phyloP scores from a whole-genome alignment of 2,329 filamentous ascomycete species.

The Aureobasidium subglaciale region DNA sequence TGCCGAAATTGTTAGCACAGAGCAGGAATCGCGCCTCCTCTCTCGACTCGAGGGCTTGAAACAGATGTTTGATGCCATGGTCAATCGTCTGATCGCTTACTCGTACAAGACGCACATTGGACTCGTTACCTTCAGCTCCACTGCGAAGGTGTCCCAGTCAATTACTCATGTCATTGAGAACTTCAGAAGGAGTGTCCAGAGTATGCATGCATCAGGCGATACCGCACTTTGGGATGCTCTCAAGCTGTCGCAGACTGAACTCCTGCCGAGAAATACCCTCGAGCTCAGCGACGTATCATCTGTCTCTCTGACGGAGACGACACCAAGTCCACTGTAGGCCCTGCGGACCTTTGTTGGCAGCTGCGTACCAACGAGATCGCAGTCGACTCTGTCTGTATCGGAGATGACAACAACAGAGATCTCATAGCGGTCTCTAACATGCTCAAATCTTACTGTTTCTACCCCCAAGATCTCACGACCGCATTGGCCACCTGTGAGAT shows the following conservation, averaged over 20 bases:
- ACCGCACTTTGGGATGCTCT: constrained; percentile 34
- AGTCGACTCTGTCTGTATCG: constrained; percentile 32
- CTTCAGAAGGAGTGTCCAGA: constrained; percentile 29
- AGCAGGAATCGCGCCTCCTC: background rate
- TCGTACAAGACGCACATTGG: constrained; percentile 31
- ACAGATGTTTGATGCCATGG: constrained; percentile 32
- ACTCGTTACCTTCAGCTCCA: constrained; percentile 29
- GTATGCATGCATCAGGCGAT: constrained; percentile 26
- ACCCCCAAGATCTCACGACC: constrained; percentile 28
- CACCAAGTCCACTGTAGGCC: constrained; percentile 25
- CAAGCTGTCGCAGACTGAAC: constrained; percentile 27
- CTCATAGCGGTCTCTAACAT: constrained; percentile 28
- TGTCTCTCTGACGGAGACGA: constrained; percentile 33
- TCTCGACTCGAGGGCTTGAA: constrained; percentile 30
- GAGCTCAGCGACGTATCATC: constrained; percentile 32
- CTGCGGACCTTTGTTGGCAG: constrained; percentile 21
- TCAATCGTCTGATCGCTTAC: constrained; percentile 34
- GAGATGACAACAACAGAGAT: constrained; percentile 23
- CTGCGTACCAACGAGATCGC: constrained; percentile 25
- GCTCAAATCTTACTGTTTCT: constrained; percentile 32
- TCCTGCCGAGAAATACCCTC: constrained; percentile 27
- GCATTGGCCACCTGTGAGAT: constrained; percentile 33
- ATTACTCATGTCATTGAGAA: constrained; percentile 32
- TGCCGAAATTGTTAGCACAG: background rate
- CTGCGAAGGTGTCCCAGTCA: constrained; percentile 22